phyloP scores from a whole-genome alignment of 306 rosid species.

The Begonia masoniana region DNA sequence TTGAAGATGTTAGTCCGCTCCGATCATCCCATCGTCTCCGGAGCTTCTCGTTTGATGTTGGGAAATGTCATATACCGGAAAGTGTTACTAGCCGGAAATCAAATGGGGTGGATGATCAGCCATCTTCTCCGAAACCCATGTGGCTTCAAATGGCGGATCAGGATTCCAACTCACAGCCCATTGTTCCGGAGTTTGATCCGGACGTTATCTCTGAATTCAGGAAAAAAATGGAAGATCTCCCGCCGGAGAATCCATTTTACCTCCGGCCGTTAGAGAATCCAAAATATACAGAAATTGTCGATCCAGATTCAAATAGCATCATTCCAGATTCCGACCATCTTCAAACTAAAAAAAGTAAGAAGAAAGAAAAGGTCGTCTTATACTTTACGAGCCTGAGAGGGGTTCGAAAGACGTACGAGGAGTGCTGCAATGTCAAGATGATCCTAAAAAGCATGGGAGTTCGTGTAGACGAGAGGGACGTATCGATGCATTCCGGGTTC shows the following conservation, averaged over 20 bases:
- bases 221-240: conserved; percentile 32
- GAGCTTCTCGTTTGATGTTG: conserved; percentile 59
- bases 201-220: conserved; percentile 36
- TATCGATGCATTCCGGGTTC: conserved; percentile 85
- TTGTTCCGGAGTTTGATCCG: conserved; percentile 32
- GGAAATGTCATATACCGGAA: conserved; percentile 7
- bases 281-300: not conserved
- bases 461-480: conserved; percentile 71
- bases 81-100: conserved; percentile 22
- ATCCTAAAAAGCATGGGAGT: conserved; percentile 52
- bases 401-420: conserved; percentile 79
- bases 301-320: not conserved
- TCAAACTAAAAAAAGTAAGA: conserved; percentile 22
- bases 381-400: conserved; percentile 80
- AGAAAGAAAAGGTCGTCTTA: conserved; percentile 33
- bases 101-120: conserved; percentile 13
- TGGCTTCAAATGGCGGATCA: conserved; percentile 30
- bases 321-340: conserved; percentile 3
- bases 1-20: conserved; percentile 61
- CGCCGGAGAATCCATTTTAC: conserved; percentile 16
- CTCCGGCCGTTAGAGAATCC: conserved; percentile 4
- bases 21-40: conserved; percentile 42
- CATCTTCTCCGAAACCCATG: conserved; percentile 26
- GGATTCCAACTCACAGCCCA: conserved; percentile 16
- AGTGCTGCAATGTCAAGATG: conserved; percentile 59